These are phyloP conservation scores for Monilinia vaccinii-corymbosi DNA, from an alignment of 2,329 filamentous ascomycete genomes.

Conservation along the genomic window DNA sequence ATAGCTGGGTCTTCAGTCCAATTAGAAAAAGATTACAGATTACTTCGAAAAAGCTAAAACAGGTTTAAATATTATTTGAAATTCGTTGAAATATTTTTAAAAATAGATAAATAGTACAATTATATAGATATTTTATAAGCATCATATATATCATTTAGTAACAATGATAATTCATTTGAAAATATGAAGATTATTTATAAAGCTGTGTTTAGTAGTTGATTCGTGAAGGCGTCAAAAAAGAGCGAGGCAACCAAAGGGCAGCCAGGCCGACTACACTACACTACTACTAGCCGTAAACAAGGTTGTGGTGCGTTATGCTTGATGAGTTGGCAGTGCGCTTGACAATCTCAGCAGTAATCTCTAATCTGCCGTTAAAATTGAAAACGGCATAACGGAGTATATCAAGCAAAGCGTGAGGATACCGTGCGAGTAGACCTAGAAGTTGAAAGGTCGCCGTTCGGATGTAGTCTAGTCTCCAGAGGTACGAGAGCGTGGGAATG, in stretches of 20 bases:
- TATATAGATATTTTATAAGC: no score
- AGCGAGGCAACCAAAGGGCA: constrained; percentile 23
- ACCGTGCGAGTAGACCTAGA: constrained; percentile 12
- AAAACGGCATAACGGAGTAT: constrained; percentile 31
- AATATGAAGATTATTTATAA: no score
- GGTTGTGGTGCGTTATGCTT: constrained; percentile 38
- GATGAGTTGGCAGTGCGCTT: constrained; percentile 37
- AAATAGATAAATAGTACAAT: no score
- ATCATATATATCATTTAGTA: no score
- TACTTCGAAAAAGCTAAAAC: no score
- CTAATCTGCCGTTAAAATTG: constrained; percentile 38
- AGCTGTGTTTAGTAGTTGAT: no score
- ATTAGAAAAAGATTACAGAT: no score
- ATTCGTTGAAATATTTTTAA: no score
- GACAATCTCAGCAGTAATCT: constrained; percentile 32
- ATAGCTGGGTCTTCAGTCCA: no score
- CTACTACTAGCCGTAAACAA: constrained; percentile 29
- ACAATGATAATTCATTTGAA: no score
- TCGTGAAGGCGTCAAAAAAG: constrained; percentile 18
- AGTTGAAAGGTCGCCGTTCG: not conserved
- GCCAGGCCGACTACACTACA: constrained; percentile 20
- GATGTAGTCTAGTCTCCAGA: not conserved
- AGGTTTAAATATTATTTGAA: no score
- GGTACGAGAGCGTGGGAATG: no score
- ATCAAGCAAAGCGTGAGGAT: constrained; percentile 24